phyloP scores from a whole-genome alignment of 139 green algal species.

The Diplosphaera chodatii region DNA sequence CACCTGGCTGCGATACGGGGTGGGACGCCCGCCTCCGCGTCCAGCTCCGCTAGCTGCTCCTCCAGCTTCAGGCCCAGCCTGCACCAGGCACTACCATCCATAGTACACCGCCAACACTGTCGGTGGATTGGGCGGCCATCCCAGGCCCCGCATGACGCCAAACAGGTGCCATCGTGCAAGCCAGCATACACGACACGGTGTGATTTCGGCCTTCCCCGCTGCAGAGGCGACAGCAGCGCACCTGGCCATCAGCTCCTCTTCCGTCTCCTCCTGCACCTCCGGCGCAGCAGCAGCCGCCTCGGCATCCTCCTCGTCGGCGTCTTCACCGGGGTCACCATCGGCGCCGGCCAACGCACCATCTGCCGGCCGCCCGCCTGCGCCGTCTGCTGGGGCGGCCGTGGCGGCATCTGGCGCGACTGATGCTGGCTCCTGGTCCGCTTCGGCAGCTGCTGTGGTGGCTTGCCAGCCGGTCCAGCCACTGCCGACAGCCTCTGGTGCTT shows the following conservation, averaged over 20 bases:
- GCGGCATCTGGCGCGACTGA: no score
- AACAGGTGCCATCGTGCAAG: no score
- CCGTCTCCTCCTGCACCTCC: constrained; percentile 18
- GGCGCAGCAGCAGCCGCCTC: constrained; percentile 3
- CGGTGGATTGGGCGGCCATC: no score
- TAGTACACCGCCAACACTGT: no score
- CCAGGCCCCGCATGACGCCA: no score
- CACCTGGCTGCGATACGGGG: constrained; percentile 20
- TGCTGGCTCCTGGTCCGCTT: background rate
- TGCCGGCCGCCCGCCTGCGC: background rate
- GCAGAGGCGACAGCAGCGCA: no score
- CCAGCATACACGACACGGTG: no score
- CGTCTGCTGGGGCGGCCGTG: no score
- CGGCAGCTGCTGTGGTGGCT: background rate
- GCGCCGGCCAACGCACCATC: background rate
- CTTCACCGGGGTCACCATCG: background rate
- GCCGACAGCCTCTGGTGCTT: background rate
- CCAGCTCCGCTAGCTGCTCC: constrained; percentile 38
- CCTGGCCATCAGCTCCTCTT: constrained; percentile 27
- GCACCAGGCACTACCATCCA: no score
- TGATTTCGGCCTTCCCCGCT: no score
- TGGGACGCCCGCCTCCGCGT: constrained; percentile 20
- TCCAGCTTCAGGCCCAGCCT: no score
- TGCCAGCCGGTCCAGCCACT: constrained; percentile 34
- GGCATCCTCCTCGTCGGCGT: constrained; percentile 1